Percentiles rank a stretch among this genome's conserved stretches.
Conservation (phyloP, 1,284 basidiomycete genomes). For the Leucoagaricus sp. region DNA sequence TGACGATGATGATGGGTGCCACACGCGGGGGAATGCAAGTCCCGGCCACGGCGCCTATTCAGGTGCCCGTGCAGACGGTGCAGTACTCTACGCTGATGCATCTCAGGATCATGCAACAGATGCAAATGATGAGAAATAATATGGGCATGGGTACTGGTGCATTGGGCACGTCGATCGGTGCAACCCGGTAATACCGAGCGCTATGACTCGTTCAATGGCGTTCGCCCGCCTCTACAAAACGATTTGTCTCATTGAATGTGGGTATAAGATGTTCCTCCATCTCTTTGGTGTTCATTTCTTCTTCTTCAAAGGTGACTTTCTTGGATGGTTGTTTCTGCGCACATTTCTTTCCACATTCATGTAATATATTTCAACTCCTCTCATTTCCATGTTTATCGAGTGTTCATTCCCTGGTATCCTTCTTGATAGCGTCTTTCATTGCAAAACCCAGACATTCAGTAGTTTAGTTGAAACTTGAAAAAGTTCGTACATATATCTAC, state of each 20-base stretch:
- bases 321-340: background rate
- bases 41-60: background rate
- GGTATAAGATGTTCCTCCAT: too few species aligned
- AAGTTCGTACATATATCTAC: background rate
- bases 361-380: constrained; percentile 5
- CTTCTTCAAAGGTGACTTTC: background rate
- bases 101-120: constrained; percentile 16
- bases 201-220: background rate
- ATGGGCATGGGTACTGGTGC: constrained; percentile 2
- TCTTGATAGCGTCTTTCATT: background rate
- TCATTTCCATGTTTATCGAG: background rate
- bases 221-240: too few species aligned
- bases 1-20: background rate
- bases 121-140: constrained; percentile 15
- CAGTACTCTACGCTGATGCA: constrained; percentile 16
- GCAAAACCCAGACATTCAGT: background rate
- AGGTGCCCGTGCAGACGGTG: constrained; percentile 6
- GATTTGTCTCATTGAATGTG: too few species aligned
- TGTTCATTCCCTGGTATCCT: background rate
- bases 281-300: constrained; percentile 8
- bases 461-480: background rate
- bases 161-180: background rate
- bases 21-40: background rate
- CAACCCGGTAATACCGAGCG: background rate
- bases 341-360: background rate